Base-by-base conservation (phyloP, 257 asterid species). In the Plantago elongata region DNA sequence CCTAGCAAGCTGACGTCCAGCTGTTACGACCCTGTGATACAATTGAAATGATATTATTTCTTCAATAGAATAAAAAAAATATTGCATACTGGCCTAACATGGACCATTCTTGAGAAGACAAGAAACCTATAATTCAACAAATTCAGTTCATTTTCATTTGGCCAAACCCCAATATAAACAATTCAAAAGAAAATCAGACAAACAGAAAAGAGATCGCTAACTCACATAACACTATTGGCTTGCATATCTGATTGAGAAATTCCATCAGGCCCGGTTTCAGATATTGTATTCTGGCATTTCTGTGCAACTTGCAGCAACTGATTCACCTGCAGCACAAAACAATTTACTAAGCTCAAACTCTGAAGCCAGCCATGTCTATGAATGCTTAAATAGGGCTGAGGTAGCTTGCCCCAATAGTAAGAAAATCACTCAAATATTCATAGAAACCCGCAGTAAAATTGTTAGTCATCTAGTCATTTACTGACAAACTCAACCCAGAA, bases 1-100 rank as follows among this genome's bases (percentile, higher is more conserved):
- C 89, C 81, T 85, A 29, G 96, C 95, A 73, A 93, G 99, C 79
- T 93, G 96, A 45, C 94, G 92, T n/a, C 99, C 95, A 55, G 97
- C 96, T 52, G 97, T 78, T 30, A 85, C 82, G 54, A 87, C 96
- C 97, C 99, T 88, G 77, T 54, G 45, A 11, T 52, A 65, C 40
- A 71, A 65, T n/a, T 51, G 18, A 34, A 17, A 69, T 45, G 4
- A 61, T 37, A n/a, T 34, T 7, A 34, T 34, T 34, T 34, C 40
- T 0, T 59, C 14, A 42, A 60, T n/a, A 17, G 48, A 64, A 18
- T 16, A 3, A 16, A 16, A 22, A 38, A 11, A 45, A 9, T 17
- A 5, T 14, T 9, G 51, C n/a, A 50, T 17, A 42, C 56, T 34
- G 54, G 45, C 54, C 9, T 37, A 60, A 17, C 42, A 47, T 45